phyloP scores from a whole-genome alignment of 1,284 basidiomycete genomes.

The Fistulinella cinereoalba region DNA sequence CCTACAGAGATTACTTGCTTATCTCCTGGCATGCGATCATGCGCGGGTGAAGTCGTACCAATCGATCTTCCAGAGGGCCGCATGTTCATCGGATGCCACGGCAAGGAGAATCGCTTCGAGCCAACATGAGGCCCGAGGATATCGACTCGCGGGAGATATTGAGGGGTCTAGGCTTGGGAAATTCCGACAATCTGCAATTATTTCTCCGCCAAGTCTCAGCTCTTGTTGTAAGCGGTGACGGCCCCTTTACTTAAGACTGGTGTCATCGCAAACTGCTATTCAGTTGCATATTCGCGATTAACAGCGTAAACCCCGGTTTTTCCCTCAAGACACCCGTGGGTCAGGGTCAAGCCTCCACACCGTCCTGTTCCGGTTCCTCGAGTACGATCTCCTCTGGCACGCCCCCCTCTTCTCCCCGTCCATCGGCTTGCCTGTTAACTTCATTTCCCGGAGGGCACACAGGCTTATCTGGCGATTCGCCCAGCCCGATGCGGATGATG shows the following conservation, averaged over 20 bases:
- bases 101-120: constrained; percentile 2
- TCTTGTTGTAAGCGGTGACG: no score
- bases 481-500: constrained; percentile 60
- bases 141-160: no score
- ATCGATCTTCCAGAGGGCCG: neutral
- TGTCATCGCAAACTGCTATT: no score
- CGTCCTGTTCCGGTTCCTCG: constrained; percentile 37
- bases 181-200: no score
- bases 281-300: no score
- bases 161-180: no score
- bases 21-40: constrained; percentile 2
- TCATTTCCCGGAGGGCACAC: constrained; percentile 13
- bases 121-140: neutral
- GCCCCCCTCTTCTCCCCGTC: constrained; percentile 6
- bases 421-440: constrained; percentile 11
- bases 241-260: no score
- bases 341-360: constrained; percentile 22
- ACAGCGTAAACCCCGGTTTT: neutral
- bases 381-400: constrained; percentile 30
- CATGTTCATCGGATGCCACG: constrained; percentile 6
- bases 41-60: neutral
- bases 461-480: constrained; percentile 37
- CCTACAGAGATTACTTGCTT: constrained; percentile 5
- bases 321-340: neutral
- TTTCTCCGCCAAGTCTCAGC: no score